These are phyloP conservation scores for Mucor plumbeus DNA, from an alignment of 371 early-diverging fungal genomes.

Conservation along the genomic window DNA sequence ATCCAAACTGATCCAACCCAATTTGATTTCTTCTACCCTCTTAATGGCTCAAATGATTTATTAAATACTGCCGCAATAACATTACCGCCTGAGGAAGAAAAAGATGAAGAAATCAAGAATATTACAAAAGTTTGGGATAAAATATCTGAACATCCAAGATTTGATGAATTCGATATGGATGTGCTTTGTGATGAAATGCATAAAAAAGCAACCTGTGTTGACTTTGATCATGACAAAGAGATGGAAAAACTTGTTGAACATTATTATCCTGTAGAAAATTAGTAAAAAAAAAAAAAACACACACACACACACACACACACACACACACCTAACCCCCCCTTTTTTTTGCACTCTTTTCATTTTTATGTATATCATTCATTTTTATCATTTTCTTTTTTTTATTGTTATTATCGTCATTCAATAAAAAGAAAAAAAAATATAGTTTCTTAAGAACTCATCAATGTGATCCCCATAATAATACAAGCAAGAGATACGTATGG, in stretches of 20 bases:
- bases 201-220: conserved; percentile 52
- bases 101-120: conserved; percentile 41
- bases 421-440: conserved; percentile 7
- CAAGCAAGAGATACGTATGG: conserved; percentile 89
- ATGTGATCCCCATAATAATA: conserved; percentile 76
- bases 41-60: conserved; percentile 9
- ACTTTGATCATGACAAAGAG: conserved; percentile 24
- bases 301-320: background rate
- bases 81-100: conserved; percentile 3
- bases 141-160: conserved; percentile 56
- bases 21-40: conserved; percentile 35
- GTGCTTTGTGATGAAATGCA: conserved; percentile 61
- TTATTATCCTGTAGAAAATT: conserved; percentile 15
- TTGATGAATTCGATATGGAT: conserved; percentile 63
- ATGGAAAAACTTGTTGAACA: conserved; percentile 15
- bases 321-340: conserved; percentile 4
- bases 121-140: conserved; percentile 62
- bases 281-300: background rate
- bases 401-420: no score
- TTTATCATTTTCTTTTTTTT: background rate
- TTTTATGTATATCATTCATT: conserved; percentile 10
- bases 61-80: conserved; percentile 7
- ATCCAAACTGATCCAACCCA: conserved; percentile 26
- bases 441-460: conserved; percentile 52
- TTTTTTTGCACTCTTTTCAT: conserved; percentile 8